Evolutionary conservation across 129 eudicot genomes (phyloP).

Genomic region (Centaurea solstitialis): DNA sequence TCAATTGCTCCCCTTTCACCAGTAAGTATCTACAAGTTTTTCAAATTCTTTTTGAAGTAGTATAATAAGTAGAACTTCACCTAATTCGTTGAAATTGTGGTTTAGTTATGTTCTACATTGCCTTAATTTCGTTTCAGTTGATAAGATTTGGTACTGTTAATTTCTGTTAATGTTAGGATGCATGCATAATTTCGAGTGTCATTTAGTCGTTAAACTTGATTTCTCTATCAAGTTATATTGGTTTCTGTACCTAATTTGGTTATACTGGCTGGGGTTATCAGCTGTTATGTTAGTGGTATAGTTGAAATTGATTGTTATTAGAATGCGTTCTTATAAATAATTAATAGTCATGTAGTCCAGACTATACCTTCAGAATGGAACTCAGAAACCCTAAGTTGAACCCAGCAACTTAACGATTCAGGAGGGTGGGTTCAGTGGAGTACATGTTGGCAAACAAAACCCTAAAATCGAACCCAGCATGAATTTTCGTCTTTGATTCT

Average conservation of each 20-base stretch:
- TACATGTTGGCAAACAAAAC: too few species aligned
- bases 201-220: too few species aligned
- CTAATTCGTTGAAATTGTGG: not conserved
- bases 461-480: too few species aligned
- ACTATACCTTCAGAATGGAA: too few species aligned
- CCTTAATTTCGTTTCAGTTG: not conserved
- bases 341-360: not conserved
- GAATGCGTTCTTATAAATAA: not conserved
- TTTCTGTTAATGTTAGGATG: not conserved
- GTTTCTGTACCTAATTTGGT: slow-evolving; percentile 2
- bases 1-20: slow-evolving; percentile 40
- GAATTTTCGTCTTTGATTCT: too few species aligned
- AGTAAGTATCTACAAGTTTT: slow-evolving; percentile 22
- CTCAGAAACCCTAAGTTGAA: too few species aligned
- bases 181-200: not conserved
- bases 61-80: not conserved
- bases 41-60: too few species aligned
- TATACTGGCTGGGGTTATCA: not conserved
- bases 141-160: not conserved
- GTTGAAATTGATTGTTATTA: not conserved
- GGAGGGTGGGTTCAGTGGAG: too few species aligned
- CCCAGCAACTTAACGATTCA: too few species aligned
- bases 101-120: slow-evolving; percentile 19
- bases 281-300: slow-evolving; percentile 5
- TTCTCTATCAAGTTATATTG: too few species aligned